Evolutionary conservation across 2,329 filamentous ascomycete species (phyloP).

Genomic region (Aspergillus niger): DNA sequence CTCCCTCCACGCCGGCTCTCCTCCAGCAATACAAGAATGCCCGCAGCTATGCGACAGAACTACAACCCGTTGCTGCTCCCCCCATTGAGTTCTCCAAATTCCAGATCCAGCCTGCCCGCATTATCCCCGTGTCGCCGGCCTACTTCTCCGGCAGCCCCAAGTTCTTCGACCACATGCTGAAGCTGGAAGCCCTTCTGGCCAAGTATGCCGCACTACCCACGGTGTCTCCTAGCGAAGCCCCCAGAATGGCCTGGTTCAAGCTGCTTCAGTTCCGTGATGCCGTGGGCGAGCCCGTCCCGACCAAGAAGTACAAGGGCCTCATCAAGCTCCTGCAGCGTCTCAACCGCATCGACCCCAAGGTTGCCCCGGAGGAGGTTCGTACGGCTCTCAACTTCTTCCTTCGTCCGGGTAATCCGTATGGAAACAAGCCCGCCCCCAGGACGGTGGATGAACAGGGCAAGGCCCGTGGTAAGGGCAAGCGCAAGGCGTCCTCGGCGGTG

Average conservation of each 20-base stretch:
- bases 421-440: constrained; percentile 62
- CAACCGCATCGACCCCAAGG: constrained; percentile 78
- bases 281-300: constrained; percentile 71
- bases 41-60: constrained; percentile 35
- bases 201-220: constrained; percentile 74
- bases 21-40: constrained; percentile 21
- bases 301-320: constrained; percentile 76
- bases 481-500: constrained; percentile 83
- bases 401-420: constrained; percentile 71
- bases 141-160: constrained; percentile 87
- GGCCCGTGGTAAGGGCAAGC: constrained; percentile 75
- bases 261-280: constrained; percentile 72
- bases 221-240: constrained; percentile 65
- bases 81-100: constrained; percentile 37
- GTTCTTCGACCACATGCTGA: constrained; percentile 83
- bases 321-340: constrained; percentile 74
- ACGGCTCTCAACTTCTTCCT: constrained; percentile 69
- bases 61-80: constrained; percentile 28
- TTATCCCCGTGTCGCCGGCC: constrained; percentile 83
- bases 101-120: constrained; percentile 60
- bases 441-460: constrained; percentile 75
- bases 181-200: constrained; percentile 69
- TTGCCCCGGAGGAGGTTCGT: constrained; percentile 71
- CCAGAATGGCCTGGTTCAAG: constrained; percentile 78
- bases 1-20: constrained; percentile 16